These are phyloP conservation scores for Penicillium sp. DNA, from an alignment of 2,329 filamentous ascomycete species.

Conservation along the genomic window DNA sequence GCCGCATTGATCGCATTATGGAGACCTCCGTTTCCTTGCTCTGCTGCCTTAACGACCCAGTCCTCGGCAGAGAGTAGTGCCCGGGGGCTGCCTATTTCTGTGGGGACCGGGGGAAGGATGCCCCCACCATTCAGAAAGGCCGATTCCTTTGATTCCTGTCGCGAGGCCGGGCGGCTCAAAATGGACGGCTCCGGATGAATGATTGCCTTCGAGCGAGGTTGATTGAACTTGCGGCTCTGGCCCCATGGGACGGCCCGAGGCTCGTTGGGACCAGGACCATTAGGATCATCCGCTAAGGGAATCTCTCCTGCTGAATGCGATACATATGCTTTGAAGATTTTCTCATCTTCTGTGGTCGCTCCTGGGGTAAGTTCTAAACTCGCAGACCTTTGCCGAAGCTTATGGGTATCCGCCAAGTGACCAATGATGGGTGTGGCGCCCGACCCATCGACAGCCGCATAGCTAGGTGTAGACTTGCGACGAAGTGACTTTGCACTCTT, in stretches of 20 bases:
- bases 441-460: constrained; percentile 22
- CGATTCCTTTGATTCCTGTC: constrained; percentile 23
- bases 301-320: constrained; percentile 29
- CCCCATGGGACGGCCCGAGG: constrained; percentile 78
- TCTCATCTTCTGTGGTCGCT: constrained; percentile 40
- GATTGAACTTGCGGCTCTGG: constrained; percentile 62
- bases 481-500: constrained; percentile 10
- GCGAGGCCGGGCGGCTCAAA: constrained; percentile 50
- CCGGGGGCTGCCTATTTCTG: constrained; percentile 59
- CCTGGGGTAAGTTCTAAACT: constrained; percentile 36
- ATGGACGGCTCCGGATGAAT: constrained; percentile 58
- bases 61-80: constrained; percentile 66
- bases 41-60: constrained; percentile 79
- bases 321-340: constrained; percentile 38
- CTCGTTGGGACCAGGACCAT: constrained; percentile 55
- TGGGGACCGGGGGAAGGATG: constrained; percentile 8
- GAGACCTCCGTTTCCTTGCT: constrained; percentile 89
- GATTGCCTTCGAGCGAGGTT: constrained; percentile 74
- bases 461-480: constrained; percentile 25
- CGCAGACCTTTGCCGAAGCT: constrained; percentile 18
- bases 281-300: constrained; percentile 29
- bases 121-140: constrained; percentile 17
- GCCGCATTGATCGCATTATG: constrained; percentile 85
- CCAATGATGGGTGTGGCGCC: constrained; percentile 22
- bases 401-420: constrained; percentile 21